Percentiles rank a stretch among this genome's conserved stretches.
Conservation (phyloP, 352 stramenopile species). For the Phytophthora crassamura region DNA sequence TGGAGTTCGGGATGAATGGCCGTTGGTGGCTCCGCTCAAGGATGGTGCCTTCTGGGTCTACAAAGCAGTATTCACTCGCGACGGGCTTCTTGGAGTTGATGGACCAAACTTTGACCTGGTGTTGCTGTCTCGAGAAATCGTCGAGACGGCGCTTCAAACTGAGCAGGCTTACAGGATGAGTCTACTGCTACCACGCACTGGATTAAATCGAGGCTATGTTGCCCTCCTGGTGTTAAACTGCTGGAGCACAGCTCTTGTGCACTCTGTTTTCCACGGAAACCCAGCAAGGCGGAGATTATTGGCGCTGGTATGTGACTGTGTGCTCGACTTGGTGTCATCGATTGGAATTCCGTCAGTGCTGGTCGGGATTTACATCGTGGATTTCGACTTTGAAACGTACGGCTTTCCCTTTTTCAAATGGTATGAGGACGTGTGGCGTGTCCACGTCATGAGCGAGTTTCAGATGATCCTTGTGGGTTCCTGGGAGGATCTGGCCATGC, state of each 20-base stretch:
- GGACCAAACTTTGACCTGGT: slow-evolving; percentile 40
- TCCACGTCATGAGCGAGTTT: slow-evolving; percentile 55
- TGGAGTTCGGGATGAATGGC: slow-evolving; percentile 3
- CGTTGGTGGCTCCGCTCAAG: slow-evolving; percentile 10
- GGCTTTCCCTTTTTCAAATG: slow-evolving; percentile 42
- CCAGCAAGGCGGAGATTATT: slow-evolving; percentile 4
- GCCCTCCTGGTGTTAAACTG: slow-evolving; percentile 39
- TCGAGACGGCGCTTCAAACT: slow-evolving; percentile 33
- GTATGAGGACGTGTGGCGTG: slow-evolving; percentile 52
- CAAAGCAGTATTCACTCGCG: slow-evolving; percentile 29
- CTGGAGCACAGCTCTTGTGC: slow-evolving; percentile 23
- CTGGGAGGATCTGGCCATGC: slow-evolving; percentile 34
- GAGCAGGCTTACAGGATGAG: slow-evolving; percentile 39
- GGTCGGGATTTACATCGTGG: slow-evolving; percentile 12
- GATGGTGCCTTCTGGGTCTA: slow-evolving; percentile 24
- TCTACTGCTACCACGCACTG: slow-evolving; percentile 25
- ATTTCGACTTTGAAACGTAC: slow-evolving; percentile 19
- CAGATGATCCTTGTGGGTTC: slow-evolving; percentile 47
- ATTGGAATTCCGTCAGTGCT: slow-evolving; percentile 31
- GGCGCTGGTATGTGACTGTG: slow-evolving; percentile 22
- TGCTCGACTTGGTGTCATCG: slow-evolving; percentile 32
- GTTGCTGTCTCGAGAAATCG: slow-evolving; percentile 22
- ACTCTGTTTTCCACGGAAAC: slow-evolving; percentile 4
- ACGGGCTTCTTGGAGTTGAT: slow-evolving; percentile 38
- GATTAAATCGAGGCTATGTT: slow-evolving; percentile 30